Evolutionary conservation across 2,329 filamentous ascomycete genomes (phyloP).

Genomic region (Neoarthrinium moseri): DNA sequence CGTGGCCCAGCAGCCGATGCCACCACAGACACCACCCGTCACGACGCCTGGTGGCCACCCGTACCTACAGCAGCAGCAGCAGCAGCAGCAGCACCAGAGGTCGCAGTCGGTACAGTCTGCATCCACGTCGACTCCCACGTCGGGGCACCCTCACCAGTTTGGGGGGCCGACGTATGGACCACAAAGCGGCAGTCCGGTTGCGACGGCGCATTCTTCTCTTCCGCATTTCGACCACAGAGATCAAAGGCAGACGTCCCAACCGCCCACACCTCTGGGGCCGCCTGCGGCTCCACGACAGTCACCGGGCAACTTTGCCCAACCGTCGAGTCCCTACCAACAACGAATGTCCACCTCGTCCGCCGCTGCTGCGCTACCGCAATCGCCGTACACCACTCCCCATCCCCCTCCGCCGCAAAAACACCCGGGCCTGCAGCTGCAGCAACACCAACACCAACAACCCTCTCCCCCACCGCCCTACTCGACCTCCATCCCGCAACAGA

Average conservation of each 20-base stretch:
- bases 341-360: slow-evolving; percentile 33
- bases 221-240: slow-evolving; percentile 27
- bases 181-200: slow-evolving; percentile 46
- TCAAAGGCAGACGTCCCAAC: slow-evolving; percentile 52
- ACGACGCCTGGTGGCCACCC: slow-evolving; percentile 37
- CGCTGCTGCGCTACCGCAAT: slow-evolving; percentile 24
- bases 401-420: slow-evolving; percentile 28
- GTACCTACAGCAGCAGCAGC: slow-evolving; percentile 35
- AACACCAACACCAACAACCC: slow-evolving; percentile 17
- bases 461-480: slow-evolving; percentile 32
- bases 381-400: slow-evolving; percentile 30
- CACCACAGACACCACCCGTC: slow-evolving; percentile 51
- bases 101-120: slow-evolving; percentile 60
- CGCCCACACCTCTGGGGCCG: slow-evolving; percentile 51
- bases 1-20: slow-evolving; percentile 37
- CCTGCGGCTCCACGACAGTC: slow-evolving; percentile 43
- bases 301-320: slow-evolving; percentile 37
- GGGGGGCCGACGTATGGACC: slow-evolving; percentile 49
- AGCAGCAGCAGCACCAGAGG: slow-evolving; percentile 39
- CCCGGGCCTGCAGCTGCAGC: slow-evolving; percentile 19
- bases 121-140: slow-evolving; percentile 62
- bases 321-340: slow-evolving; percentile 61
- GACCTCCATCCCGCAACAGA: slow-evolving; percentile 37
- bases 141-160: slow-evolving; percentile 52
- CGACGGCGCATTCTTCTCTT: slow-evolving; percentile 38